phyloP scores from a whole-genome alignment of 83 land plant species.

The Thuja plicata region DNA sequence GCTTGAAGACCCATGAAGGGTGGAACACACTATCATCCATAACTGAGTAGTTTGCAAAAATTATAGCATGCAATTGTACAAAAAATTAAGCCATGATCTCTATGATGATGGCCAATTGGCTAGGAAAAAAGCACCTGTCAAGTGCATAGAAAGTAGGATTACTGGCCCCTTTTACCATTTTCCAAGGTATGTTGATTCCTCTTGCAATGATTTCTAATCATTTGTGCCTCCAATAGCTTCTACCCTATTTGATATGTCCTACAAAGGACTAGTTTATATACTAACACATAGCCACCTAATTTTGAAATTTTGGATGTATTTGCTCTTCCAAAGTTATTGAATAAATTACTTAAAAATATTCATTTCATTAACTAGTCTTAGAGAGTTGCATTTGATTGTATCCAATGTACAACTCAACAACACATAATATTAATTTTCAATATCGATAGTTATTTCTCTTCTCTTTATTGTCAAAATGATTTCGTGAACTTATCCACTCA shows the following conservation, averaged over 20 bases:
- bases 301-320: neutral
- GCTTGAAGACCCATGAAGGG: slow-evolving; percentile 77
- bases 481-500: neutral
- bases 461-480: neutral
- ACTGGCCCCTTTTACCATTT: neutral
- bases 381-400: neutral
- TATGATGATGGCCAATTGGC: neutral
- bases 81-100: neutral
- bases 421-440: neutral
- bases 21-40: slow-evolving; percentile 68
- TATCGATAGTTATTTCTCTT: neutral
- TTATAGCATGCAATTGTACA: neutral
- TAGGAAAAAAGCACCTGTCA: neutral
- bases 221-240: neutral
- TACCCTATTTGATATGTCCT: neutral
- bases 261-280: neutral
- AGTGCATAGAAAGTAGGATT: neutral
- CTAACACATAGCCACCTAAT: neutral
- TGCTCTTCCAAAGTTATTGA: neutral
- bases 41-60: slow-evolving; percentile 30
- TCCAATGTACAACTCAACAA: neutral
- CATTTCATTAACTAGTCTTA: neutral
- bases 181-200: neutral
- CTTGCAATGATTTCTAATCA: neutral
- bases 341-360: neutral